phyloP scores from a whole-genome alignment of 768 basidiomycete genomes.

The Agaricus bisporus region DNA sequence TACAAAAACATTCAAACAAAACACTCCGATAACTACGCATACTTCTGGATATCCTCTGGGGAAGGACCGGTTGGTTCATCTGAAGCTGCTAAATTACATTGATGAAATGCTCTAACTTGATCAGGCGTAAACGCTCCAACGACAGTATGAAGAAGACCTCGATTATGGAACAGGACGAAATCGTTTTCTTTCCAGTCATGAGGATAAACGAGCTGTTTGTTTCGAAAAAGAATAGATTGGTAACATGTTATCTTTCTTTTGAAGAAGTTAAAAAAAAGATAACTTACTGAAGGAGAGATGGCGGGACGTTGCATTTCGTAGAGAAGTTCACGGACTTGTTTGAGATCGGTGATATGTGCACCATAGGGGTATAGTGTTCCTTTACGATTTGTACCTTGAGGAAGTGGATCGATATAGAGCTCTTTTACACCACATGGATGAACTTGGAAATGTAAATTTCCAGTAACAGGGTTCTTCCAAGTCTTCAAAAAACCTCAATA shows the following conservation, averaged over 20 bases:
- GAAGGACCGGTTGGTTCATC: conserved; percentile 64
- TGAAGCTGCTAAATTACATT: conserved; percentile 84
- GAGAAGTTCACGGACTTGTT: conserved; percentile 63
- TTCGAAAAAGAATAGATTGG: no score
- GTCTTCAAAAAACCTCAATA: conserved; percentile 32
- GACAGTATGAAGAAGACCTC: conserved; percentile 75
- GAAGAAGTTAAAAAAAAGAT: no score
- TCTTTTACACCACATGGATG: conserved; percentile 74
- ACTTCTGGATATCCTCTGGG: conserved; percentile 58
- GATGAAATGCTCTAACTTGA: conserved; percentile 72
- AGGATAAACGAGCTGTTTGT: conserved; percentile 66
- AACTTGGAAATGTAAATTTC: conserved; percentile 80
- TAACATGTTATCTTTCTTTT: no score
- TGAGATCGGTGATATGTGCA: conserved; percentile 65
- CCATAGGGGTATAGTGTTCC: conserved; percentile 82
- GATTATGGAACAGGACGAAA: conserved; percentile 82
- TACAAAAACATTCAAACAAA: no score
- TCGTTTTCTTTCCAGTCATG: conserved; percentile 80
- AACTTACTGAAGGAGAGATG: conserved; percentile 74
- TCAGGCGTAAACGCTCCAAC: conserved; percentile 68
- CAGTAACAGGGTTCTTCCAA: conserved; percentile 92
- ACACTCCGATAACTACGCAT: conserved; percentile 35
- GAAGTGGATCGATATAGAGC: conserved; percentile 69
- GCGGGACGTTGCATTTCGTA: conserved; percentile 88
- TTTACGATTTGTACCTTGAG: conserved; percentile 47